These are phyloP conservation scores for Dimocarpus longan DNA, from an alignment of 345 rosid genomes.

Conservation along the genomic window DNA sequence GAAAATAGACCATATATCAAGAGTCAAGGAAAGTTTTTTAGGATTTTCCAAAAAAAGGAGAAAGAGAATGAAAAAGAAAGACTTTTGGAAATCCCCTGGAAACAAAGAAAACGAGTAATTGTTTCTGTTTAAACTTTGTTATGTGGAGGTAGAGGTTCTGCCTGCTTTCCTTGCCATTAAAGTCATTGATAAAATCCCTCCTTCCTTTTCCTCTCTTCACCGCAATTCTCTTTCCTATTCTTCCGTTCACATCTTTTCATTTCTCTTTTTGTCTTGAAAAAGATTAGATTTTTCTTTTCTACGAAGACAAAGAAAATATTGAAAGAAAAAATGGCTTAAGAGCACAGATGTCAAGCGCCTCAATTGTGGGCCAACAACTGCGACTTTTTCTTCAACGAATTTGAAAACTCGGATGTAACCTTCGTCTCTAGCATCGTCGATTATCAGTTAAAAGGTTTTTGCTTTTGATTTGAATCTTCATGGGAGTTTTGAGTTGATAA, in stretches of 20 bases:
- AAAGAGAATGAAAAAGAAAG: conserved; percentile 9
- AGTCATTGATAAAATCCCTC: not conserved
- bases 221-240: not conserved
- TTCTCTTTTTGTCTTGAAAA: not conserved
- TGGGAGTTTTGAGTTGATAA: too few species aligned
- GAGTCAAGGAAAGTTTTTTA: too few species aligned
- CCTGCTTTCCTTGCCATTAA: not conserved
- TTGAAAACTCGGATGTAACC: too few species aligned
- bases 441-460: too few species aligned
- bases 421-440: too few species aligned
- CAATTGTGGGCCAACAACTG: conserved; percentile 79
- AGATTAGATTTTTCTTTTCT: not conserved
- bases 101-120: not conserved
- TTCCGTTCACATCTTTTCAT: not conserved
- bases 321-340: conserved; percentile 65
- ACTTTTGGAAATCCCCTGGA: not conserved
- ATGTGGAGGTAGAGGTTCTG: too few species aligned
- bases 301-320: not conserved
- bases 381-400: conserved; percentile 52
- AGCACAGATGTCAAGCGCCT: conserved; percentile 78
- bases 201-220: not conserved
- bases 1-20: too few species aligned
- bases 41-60: too few species aligned
- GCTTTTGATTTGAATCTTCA: too few species aligned
- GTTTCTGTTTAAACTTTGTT: too few species aligned